phyloP scores from a whole-genome alignment of 768 basidiomycete genomes.

The Gautieria morchelliformis region DNA sequence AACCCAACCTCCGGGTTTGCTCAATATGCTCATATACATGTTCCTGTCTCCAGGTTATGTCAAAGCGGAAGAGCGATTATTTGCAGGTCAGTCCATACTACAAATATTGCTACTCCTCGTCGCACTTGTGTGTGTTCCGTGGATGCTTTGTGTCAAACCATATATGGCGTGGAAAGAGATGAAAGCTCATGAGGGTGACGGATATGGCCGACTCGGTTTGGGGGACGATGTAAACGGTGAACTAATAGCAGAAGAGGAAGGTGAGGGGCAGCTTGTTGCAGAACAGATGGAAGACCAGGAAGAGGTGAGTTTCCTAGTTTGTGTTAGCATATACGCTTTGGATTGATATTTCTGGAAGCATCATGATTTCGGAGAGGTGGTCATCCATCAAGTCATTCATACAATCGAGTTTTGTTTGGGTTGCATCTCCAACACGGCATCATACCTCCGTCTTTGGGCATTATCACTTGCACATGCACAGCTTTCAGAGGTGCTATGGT shows the following conservation, averaged over 20 bases:
- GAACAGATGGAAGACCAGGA: constrained; percentile 64
- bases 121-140: constrained; percentile 85
- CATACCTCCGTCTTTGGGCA: constrained; percentile 92
- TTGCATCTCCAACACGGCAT: constrained; percentile 96
- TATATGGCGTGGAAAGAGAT: constrained; percentile 88
- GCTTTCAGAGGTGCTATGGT: constrained; percentile 88
- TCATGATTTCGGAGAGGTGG: constrained; percentile 89
- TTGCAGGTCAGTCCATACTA: constrained; percentile 77
- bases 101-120: constrained; percentile 71
- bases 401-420: constrained; percentile 99
- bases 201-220: constrained; percentile 64
- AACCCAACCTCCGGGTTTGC: constrained; percentile 72
- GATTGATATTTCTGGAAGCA: constrained; percentile 31
- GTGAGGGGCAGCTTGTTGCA: constrained; percentile 61
- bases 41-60: constrained; percentile 85
- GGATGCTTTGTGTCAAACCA: constrained; percentile 88
- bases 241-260: constrained; percentile 74
- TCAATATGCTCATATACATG: constrained; percentile 96
- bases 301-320: constrained; percentile 45
- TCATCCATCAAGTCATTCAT: constrained; percentile 97
- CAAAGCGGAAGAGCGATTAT: constrained; percentile 59
- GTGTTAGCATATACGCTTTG: background rate
- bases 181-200: constrained; percentile 70
- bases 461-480: constrained; percentile 97
- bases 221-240: constrained; percentile 47